Conservation (phyloP, 352 stramenopile species). For the Globisporangium iwayamae region DNA sequence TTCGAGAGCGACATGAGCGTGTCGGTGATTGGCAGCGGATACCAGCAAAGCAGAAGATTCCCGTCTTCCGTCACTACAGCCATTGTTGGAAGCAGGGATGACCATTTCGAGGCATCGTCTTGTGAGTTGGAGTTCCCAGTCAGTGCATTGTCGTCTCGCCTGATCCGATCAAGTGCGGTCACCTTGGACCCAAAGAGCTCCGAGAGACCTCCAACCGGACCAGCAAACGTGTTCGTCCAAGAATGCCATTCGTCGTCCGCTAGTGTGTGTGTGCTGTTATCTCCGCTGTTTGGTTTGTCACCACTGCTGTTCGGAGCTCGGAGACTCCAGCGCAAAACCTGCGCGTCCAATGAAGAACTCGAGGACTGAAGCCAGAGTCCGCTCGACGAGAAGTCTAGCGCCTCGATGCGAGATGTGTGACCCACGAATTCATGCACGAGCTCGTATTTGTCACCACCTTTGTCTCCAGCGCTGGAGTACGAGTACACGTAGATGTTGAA, state of each 20-base stretch:
- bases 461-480: not conserved
- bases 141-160: constrained; percentile 19
- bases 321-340: constrained; percentile 72
- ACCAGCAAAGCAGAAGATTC: constrained; percentile 60
- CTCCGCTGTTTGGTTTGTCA: not conserved
- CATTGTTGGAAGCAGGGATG: constrained; percentile 45
- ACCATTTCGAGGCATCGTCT: constrained; percentile 25
- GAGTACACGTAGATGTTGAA: constrained; percentile 77
- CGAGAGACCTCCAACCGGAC: constrained; percentile 42
- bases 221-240: constrained; percentile 51
- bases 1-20: constrained; percentile 40
- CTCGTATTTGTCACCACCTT: constrained; percentile 30
- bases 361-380: constrained; percentile 61
- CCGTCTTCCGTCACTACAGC: constrained; percentile 45
- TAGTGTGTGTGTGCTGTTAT: constrained; percentile 19
- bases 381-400: constrained; percentile 70
- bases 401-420: constrained; percentile 53
- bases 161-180: constrained; percentile 38
- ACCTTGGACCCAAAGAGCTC: constrained; percentile 32
- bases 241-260: constrained; percentile 44
- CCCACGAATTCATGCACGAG: constrained; percentile 55
- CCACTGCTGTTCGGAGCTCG: constrained; percentile 10
- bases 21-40: constrained; percentile 48
- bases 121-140: not conserved
- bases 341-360: constrained; percentile 42